phyloP scores from a whole-genome alignment of 208 protist species.

The Naegleria lovaniensis region DNA sequence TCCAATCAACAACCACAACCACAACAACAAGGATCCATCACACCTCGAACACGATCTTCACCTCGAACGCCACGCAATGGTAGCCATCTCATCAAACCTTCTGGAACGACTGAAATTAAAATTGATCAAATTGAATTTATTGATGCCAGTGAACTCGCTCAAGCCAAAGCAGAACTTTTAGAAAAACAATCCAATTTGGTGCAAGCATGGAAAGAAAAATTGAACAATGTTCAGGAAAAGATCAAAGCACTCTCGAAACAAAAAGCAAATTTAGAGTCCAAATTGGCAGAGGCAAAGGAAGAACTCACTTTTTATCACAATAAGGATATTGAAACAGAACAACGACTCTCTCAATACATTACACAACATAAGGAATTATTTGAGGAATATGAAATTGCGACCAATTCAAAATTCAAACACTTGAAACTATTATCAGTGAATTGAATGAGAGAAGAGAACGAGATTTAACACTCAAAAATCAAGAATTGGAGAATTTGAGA shows the following conservation, averaged over 20 bases:
- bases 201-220: neutral
- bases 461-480: neutral
- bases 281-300: neutral
- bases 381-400: neutral
- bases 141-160: neutral
- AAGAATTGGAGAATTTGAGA: neutral
- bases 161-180: neutral
- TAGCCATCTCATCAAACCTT: neutral
- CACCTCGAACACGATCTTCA: neutral
- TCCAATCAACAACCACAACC: too few species aligned
- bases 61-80: neutral
- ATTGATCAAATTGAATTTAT: slow-evolving; percentile 17
- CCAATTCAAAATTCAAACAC: neutral
- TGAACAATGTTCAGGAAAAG: neutral
- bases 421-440: neutral
- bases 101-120: neutral
- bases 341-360: neutral
- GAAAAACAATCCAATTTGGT: neutral
- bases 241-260: neutral
- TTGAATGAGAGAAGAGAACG: neutral
- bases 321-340: neutral
- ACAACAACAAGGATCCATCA: neutral
- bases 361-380: neutral
- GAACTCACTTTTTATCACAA: neutral
- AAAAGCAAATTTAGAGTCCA: neutral